phyloP scores from a whole-genome alignment of 108 stramenopile species.

The Cyclotella cryptica region DNA sequence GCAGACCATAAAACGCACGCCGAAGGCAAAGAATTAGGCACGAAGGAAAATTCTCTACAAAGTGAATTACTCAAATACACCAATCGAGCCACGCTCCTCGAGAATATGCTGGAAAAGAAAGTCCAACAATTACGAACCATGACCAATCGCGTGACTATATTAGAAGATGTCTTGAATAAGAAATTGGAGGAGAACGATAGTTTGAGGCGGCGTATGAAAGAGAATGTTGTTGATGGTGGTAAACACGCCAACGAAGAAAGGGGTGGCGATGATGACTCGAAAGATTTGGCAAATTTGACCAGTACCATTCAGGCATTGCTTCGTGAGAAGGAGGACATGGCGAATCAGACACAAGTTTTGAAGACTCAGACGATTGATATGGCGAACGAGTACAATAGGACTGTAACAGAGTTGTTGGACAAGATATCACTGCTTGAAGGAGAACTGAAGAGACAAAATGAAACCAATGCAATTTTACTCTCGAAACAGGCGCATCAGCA shows the following conservation, averaged over 20 bases:
- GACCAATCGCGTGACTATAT: constrained; percentile 36
- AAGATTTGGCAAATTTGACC: constrained; percentile 27
- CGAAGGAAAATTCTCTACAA: neutral
- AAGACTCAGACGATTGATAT: constrained; percentile 1
- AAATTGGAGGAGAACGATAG: constrained; percentile 4
- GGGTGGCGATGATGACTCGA: neutral
- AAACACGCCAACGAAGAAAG: neutral
- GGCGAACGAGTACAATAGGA: constrained; percentile 29
- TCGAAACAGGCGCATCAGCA: constrained; percentile 2
- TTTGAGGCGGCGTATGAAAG: neutral
- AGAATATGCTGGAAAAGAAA: constrained; percentile 26
- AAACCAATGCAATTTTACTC: constrained; percentile 6
- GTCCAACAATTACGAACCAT: constrained; percentile 28
- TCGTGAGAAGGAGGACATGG: constrained; percentile 10
- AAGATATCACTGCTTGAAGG: constrained; percentile 10
- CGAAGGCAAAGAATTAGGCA: too few relatives aligned
- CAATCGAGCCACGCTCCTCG: constrained; percentile 39
- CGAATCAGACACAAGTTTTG: constrained; percentile 7
- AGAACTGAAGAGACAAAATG: neutral
- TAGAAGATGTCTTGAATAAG: constrained; percentile 35
- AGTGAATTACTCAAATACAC: constrained; percentile 13
- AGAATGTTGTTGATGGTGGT: neutral
- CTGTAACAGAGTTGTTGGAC: constrained; percentile 7
- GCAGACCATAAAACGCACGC: neutral
- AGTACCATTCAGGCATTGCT: constrained; percentile 6